Evolutionary conservation across 2,329 filamentous ascomycete species (phyloP).

Genomic region (Hyphodiscus sp.): DNA sequence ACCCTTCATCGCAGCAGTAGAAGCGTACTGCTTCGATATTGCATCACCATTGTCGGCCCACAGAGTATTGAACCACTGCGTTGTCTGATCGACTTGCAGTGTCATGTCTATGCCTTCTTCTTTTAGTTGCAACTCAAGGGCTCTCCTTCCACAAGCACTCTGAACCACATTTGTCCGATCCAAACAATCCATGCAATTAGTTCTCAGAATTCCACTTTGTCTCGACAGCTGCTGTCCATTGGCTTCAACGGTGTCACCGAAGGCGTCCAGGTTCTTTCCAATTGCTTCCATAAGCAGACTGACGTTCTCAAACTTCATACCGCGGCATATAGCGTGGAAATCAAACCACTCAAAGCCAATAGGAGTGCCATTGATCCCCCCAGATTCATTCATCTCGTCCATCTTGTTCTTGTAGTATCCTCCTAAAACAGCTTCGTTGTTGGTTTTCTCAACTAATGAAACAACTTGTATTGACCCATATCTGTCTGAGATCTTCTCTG

Average conservation of each 20-base stretch:
- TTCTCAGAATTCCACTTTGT: slow-evolving; percentile 77
- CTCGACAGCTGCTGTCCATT: slow-evolving; percentile 37
- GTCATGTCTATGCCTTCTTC: slow-evolving; percentile 71
- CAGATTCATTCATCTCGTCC: slow-evolving; percentile 57
- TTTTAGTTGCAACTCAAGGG: slow-evolving; percentile 73
- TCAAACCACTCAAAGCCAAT: slow-evolving; percentile 93
- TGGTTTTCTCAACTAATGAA: slow-evolving; percentile 83
- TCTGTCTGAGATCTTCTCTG: slow-evolving; percentile 49
- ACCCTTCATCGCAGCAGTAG: slow-evolving; percentile 90
- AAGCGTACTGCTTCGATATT: slow-evolving; percentile 92
- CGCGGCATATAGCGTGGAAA: slow-evolving; percentile 85
- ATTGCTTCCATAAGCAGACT: slow-evolving; percentile 68
- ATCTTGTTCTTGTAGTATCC: slow-evolving; percentile 67
- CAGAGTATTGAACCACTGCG: slow-evolving; percentile 88
- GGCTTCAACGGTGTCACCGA: slow-evolving; percentile 62
- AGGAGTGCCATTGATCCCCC: slow-evolving; percentile 39
- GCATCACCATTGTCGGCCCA: slow-evolving; percentile 99
- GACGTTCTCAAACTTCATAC: slow-evolving; percentile 98
- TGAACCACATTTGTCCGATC: slow-evolving; percentile 96
- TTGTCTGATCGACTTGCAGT: slow-evolving; percentile 68
- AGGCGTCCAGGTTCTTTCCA: slow-evolving; percentile 57
- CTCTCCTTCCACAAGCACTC: slow-evolving; percentile 79
- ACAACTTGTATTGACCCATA: slow-evolving; percentile 77
- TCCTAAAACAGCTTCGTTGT: slow-evolving; percentile 73
- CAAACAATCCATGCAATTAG: slow-evolving; percentile 98